Evolutionary conservation across 2,329 filamentous ascomycete genomes (phyloP), one percentile per base, ranked within the genome.

Genomic region (Seiridium unicorne): DNA sequence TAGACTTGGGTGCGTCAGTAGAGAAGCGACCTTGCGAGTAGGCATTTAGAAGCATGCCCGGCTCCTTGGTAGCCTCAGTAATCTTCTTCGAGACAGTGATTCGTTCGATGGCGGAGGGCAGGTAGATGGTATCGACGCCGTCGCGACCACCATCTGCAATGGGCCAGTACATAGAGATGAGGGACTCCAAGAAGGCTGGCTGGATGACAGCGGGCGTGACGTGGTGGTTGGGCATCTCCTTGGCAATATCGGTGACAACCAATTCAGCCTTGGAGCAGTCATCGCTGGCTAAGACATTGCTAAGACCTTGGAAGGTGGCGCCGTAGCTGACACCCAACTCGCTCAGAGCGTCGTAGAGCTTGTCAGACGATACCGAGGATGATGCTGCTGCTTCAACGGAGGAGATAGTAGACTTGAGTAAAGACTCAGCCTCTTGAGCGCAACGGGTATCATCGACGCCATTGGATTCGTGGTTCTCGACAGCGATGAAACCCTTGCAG

Each of bases 401-500:
- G 3, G 69, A 60, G 42, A 74, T 70, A 4, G 69, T 69, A 0
- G 71, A 66, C 42, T 70, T 64, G 6, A 78, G 64, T 4, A 68
- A 62, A n/a, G 70, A 61, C 13, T 70, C 65, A 1, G 70, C 68
- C 4, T 69, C 68, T 9, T 69, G 62, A 44, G 48, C 65, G 53
- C 70, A 71, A 59, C 69, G 70, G n/a, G 65, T 65, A 36, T 74
- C 72, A 54, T 80, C 76, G 1, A 82, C 74, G 5, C 76, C 74
- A 61, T 81, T 79, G 1, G 68, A 61, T 10, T 77, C 72, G 6
- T 65, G 64, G 7, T 69, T 63, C 51, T 72, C 70, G 3, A 81
- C 75, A 5, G 76, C 71, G 8, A 86, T 74, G 3, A 83, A 72
- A n/a, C 83, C 83, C 55, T 79, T 76, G 67, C 84, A 87, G 65